A percentile compares a stretch with the other conserved stretches of the same genome.
Evolutionary conservation across 2,329 filamentous ascomycete genomes (phyloP).

Genomic region (Cercospora nicotianae): DNA sequence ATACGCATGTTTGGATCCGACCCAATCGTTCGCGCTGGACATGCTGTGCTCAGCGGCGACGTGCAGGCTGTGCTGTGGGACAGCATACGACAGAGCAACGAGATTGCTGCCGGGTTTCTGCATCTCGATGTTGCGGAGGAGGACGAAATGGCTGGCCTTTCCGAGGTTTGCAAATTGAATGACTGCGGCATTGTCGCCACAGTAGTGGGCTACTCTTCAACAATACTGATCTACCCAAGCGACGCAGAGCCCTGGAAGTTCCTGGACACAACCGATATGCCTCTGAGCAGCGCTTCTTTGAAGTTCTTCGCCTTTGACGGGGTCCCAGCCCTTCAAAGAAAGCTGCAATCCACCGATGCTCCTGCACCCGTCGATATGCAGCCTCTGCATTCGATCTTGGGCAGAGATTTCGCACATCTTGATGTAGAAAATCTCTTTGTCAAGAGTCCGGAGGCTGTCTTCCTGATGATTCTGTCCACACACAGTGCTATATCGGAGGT

Average conservation of each 20-base stretch:
- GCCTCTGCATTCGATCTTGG: not conserved
- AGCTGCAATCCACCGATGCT: not conserved
- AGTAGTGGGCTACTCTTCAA: constrained; percentile 16
- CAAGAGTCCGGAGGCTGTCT: constrained; percentile 22
- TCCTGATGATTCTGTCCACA: constrained; percentile 32
- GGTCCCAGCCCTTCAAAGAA: constrained; percentile 1
- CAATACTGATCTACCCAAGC: constrained; percentile 32
- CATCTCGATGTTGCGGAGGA: constrained; percentile 5
- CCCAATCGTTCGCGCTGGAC: constrained; percentile 17
- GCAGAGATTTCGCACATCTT: constrained; percentile 14
- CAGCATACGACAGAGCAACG: constrained; percentile 4
- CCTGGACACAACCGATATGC: constrained; percentile 18
- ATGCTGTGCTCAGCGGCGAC: constrained; percentile 24
- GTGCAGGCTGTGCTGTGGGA: constrained; percentile 21
- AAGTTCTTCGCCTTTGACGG: constrained; percentile 20
- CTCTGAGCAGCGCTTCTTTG: constrained; percentile 12
- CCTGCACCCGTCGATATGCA: not conserved
- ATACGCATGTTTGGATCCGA: constrained; percentile 12
- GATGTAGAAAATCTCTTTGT: constrained; percentile 13
- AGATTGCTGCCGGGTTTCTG: not conserved
- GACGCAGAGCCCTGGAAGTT: constrained; percentile 33
- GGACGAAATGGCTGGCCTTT: constrained; percentile 16
- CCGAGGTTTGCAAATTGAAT: constrained; percentile 29
- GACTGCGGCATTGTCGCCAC: constrained; percentile 26
- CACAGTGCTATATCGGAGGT: constrained; percentile 27